phyloP scores from a whole-genome alignment of 2,329 filamentous ascomycete genomes.

The Scytalidium lignicola region DNA sequence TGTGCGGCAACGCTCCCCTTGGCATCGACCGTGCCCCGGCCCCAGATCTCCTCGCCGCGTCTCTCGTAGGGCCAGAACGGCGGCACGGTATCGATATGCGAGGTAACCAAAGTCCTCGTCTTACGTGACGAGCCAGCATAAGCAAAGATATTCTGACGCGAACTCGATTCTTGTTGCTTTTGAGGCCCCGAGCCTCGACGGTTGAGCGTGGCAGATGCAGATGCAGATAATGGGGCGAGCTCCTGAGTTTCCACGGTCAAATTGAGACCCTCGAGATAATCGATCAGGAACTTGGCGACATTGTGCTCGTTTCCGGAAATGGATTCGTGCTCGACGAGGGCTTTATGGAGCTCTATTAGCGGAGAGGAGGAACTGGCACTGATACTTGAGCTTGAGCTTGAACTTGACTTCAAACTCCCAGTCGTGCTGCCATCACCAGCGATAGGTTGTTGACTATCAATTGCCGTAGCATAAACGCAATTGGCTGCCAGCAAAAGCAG shows the following conservation, averaged over 20 bases:
- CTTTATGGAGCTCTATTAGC: slow-evolving; percentile 57
- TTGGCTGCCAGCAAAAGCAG: slow-evolving; percentile 17
- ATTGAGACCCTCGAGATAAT: slow-evolving; percentile 49
- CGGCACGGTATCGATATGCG: slow-evolving; percentile 61
- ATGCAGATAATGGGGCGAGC: slow-evolving; percentile 22
- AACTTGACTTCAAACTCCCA: background rate
- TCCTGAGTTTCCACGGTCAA: slow-evolving; percentile 59
- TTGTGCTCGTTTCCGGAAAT: slow-evolving; percentile 56
- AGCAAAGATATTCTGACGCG: slow-evolving; percentile 55
- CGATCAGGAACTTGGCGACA: slow-evolving; percentile 52
- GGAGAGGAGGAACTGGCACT: slow-evolving; percentile 19
- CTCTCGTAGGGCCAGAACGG: slow-evolving; percentile 41
- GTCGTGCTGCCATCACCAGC: slow-evolving; percentile 1
- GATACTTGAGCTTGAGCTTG: slow-evolving; percentile 6
- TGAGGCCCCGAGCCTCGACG: too few species aligned
- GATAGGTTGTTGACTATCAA: slow-evolving; percentile 12
- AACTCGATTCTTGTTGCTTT: background rate
- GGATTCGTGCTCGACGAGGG: slow-evolving; percentile 58
- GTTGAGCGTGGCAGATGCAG: background rate
- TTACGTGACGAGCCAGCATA: slow-evolving; percentile 44
- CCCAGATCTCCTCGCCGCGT: slow-evolving; percentile 49
- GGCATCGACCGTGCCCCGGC: slow-evolving; percentile 70
- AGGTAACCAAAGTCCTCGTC: slow-evolving; percentile 48
- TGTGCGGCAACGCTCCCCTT: slow-evolving; percentile 69
- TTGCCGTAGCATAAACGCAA: slow-evolving; percentile 28